A percentile compares a stretch with the other conserved stretches of the same genome.
Conservation (phyloP, 108 stramenopile genomes). For the Pseudonitzschia delicatissima region DNA sequence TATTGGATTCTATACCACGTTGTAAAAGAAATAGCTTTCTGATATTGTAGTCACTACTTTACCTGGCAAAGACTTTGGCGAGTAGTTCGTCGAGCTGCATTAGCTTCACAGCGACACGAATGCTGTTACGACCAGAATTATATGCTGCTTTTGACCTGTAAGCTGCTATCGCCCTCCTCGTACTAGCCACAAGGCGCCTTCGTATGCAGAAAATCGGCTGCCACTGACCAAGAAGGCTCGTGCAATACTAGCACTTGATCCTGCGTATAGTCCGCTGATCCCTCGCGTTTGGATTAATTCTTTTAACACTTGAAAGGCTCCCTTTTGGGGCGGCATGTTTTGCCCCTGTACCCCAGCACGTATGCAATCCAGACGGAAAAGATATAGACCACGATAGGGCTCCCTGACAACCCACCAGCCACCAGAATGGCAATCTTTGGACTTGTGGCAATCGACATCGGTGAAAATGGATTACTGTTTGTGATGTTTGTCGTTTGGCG, state of each 20-base stretch:
- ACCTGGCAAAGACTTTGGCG: too few species aligned
- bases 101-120: too few species aligned
- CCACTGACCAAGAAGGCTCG: constrained; percentile 89
- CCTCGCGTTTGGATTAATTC: constrained; percentile 63
- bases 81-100: too few species aligned
- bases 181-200: constrained; percentile 68
- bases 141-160: too few species aligned
- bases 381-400: constrained; percentile 85
- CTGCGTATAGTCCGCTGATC: constrained; percentile 76
- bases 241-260: constrained; percentile 75
- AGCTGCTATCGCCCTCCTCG: constrained; percentile 40
- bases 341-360: constrained; percentile 85
- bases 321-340: constrained; percentile 32
- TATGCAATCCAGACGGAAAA: constrained; percentile 88
- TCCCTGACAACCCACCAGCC: constrained; percentile 83
- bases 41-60: too few species aligned
- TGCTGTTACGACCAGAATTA: too few species aligned
- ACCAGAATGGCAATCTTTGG: constrained; percentile 66
- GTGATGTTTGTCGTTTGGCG: neutral
- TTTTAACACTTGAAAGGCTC: constrained; percentile 42
- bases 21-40: too few species aligned
- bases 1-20: too few species aligned
- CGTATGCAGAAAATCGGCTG: constrained; percentile 88
- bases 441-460: neutral
- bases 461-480: constrained; percentile 1